Evolutionary conservation across 805 yeast genomes (phyloP), one percentile per base, ranked within the genome.

Genomic region (Yarrowia yakushimensis): DNA sequence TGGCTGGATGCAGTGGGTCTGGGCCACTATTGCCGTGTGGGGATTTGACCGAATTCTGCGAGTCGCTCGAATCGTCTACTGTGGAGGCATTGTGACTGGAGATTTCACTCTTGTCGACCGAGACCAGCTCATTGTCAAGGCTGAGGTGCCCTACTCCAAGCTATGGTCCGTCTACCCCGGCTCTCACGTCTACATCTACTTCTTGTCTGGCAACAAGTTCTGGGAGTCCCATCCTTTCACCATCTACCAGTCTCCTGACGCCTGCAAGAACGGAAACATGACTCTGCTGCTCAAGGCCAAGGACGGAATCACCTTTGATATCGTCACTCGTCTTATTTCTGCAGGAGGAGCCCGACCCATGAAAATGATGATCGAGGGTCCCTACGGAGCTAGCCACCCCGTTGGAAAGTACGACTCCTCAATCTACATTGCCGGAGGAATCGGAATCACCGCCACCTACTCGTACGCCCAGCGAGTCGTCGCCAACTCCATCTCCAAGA

Each of bases 181-280:
- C 22, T 75, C 80, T 15, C 82, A 75, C 70, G 83, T 79, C 0
- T 87, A 77, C 69, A 72, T 88, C 33, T 81, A 85, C 73, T 84
- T 86, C 70, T 65, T 85, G 63, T 74, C 81, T 36, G 77, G 81
- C 18, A 69, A 74, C 3, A 73, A 79, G 42, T 84, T 85, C 71
- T 85, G 86, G 85, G 90, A 87, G 71, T 82, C 87, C 2, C 91
- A 87, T 71, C 93, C 93, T 3, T 87, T 88, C 73, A 85, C 92
- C 9, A 54, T 73, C 12, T 60, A 63, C 31, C 60, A 62, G 33
- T 48, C 65, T 3, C 66, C 66, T 2, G 48, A 45, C 11, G 61
- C 61, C 4, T 10, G 9, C 11, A 17, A 55, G 17, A 55, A 18
- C 13, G 61, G 61, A 10, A 41, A 55, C 12, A 39, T 55, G 46